A percentile compares a stretch with the other conserved stretches of the same genome.
Evolutionary conservation across 2,329 filamentous ascomycete species (phyloP).

Genomic region (Phoma sp.): DNA sequence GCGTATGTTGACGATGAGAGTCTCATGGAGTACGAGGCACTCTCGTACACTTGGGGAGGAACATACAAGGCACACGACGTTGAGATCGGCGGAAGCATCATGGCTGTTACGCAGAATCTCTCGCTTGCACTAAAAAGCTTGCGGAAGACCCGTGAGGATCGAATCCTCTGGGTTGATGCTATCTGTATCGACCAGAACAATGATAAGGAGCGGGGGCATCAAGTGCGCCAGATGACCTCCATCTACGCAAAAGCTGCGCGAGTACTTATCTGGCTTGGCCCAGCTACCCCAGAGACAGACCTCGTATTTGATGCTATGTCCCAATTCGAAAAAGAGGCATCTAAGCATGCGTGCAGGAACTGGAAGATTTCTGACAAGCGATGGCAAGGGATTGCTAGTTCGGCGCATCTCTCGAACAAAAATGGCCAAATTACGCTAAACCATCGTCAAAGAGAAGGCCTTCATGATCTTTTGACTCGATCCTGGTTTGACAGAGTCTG

Average conservation of each 20-base stretch:
- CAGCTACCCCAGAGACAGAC: slow-evolving; percentile 17
- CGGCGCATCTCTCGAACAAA: too few relatives aligned
- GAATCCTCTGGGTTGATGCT: slow-evolving; percentile 36
- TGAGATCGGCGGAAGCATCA: slow-evolving; percentile 6
- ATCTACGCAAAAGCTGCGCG: slow-evolving; percentile 31
- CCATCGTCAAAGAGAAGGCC: too few relatives aligned
- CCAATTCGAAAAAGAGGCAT: slow-evolving; percentile 5
- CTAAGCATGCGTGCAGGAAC: slow-evolving; percentile 6
- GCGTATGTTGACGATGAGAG: not conserved
- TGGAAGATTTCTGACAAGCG: slow-evolving; percentile 13
- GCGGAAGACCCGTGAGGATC: slow-evolving; percentile 11
- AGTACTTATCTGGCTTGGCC: slow-evolving; percentile 39
- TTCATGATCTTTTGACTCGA: slow-evolving; percentile 4
- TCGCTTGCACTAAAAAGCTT: slow-evolving; percentile 18
- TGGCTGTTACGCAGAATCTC: slow-evolving; percentile 21
- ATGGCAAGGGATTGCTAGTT: slow-evolving; percentile 10
- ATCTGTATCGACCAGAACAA: slow-evolving; percentile 37
- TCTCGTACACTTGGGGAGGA: slow-evolving; percentile 31
- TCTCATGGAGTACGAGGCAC: slow-evolving; percentile 20
- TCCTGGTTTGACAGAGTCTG: slow-evolving; percentile 30
- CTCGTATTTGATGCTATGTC: slow-evolving; percentile 10
- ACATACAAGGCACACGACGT: slow-evolving; percentile 1
- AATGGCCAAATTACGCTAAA: not conserved
- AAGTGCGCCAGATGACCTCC: slow-evolving; percentile 32
- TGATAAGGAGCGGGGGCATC: slow-evolving; percentile 28